Evolutionary conservation across 768 basidiomycete genomes (phyloP), one percentile per base, ranked within the genome.

Genomic region (Collybia nuda): DNA sequence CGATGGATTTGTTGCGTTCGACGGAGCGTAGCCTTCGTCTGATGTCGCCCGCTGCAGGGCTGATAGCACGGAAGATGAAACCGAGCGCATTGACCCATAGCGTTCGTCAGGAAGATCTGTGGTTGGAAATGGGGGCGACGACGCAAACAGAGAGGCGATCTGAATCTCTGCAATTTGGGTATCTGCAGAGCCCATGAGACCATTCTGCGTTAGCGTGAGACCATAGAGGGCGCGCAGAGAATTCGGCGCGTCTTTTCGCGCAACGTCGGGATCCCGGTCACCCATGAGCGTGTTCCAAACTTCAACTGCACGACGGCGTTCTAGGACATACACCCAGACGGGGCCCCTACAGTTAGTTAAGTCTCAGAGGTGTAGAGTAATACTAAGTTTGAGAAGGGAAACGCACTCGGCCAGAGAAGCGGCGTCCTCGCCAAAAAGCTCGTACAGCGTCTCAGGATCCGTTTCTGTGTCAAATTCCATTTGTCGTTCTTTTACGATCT

Each of bases 321-420:
- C 91, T 54, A 93, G 85, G 35, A 93, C 86, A 66, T 92, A 93
- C 18, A 93, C 89, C 88, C 91, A 92, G n/a, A 91, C 88, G 17
- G 90, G 86, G 50, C 88, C 89, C 54, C 90, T 92, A 53, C 47
- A 24, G 52, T 39, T 51, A 36, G 29, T 44, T 53, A 35, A 47
- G 53, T 39, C 53, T 7, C 24, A 26, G 28, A 28, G n/a, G 11
- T 17, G 17, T 18, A 17, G 2, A n/a, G 38, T 32, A 36, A 2
- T 39, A 44, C 35, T 38, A 46, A 51, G 41, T 23, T n/a, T n/a
- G 47, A 28, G 42, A 44, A 32, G 12, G 32, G 32, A 44, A 24
- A 81, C 87, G 76, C 65, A 92, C 91, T 91, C 88, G 50, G 79
- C 80, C 51, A 93, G 78, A 42, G 82, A 86, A 26, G 76, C 73